Conservation (phyloP, 805 yeast species). For the Alloascoidea africana region DNA sequence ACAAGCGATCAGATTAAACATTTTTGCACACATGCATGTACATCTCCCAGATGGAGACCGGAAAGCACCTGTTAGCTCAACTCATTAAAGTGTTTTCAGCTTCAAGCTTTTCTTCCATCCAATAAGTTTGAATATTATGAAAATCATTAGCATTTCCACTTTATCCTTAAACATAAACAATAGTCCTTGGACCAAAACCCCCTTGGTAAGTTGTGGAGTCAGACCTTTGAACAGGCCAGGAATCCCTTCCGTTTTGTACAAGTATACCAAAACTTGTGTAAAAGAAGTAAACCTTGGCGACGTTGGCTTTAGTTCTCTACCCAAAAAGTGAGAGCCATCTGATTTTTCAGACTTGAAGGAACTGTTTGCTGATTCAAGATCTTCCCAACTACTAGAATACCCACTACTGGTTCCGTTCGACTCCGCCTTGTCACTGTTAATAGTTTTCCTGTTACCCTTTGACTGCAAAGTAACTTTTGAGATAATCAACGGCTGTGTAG, state of each 20-base stretch:
- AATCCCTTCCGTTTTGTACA: slow-evolving; percentile 50
- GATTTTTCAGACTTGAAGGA: background rate
- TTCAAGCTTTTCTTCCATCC: background rate
- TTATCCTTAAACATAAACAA: slow-evolving; percentile 73
- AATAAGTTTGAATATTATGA: background rate
- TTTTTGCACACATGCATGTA: background rate
- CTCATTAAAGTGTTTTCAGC: background rate
- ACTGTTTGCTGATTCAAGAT: background rate
- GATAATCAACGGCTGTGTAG: slow-evolving; percentile 75
- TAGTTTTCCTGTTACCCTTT: slow-evolving; percentile 7
- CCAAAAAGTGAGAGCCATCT: background rate
- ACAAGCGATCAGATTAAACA: background rate
- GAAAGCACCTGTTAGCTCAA: too few species aligned
- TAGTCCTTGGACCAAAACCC: slow-evolving; percentile 72
- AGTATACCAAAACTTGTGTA: slow-evolving; percentile 44
- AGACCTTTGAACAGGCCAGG: slow-evolving; percentile 65
- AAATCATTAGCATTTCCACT: slow-evolving; percentile 14
- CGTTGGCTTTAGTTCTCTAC: slow-evolving; percentile 11
- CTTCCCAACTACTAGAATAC: too few species aligned
- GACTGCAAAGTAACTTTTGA: slow-evolving; percentile 72
- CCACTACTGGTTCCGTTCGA: background rate
- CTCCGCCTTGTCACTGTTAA: background rate
- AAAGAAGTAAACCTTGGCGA: slow-evolving; percentile 30
- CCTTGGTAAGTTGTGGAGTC: slow-evolving; percentile 67
- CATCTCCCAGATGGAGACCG: too few species aligned